Evolutionary conservation across 1,139 yeast species (phyloP).

Genomic region (Debaryomyces singareniensis): DNA sequence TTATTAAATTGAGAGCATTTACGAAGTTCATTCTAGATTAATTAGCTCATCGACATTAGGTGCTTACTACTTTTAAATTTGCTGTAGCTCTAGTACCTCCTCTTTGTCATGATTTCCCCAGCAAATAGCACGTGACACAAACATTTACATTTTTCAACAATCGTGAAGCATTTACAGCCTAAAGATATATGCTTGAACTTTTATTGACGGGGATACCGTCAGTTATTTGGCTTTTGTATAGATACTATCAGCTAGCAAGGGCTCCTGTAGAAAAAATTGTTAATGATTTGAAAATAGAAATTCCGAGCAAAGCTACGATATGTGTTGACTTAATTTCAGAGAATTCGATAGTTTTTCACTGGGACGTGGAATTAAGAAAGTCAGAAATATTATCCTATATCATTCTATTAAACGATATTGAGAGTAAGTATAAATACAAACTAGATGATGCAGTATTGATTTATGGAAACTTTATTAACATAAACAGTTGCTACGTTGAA

Average conservation of each 20-base stretch:
- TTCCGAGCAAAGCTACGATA: conserved; percentile 36
- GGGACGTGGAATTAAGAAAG: conserved; percentile 32
- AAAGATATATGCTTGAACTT: conserved; percentile 33
- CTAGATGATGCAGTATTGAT: background rate
- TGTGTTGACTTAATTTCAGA: conserved; percentile 33
- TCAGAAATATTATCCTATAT: conserved; percentile 32
- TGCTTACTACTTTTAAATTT: too few relatives aligned
- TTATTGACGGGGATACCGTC: conserved; percentile 39
- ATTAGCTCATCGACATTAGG: too few relatives aligned
- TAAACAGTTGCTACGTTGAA: conserved; percentile 27
- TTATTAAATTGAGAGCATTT: too few relatives aligned
- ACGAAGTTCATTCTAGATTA: too few relatives aligned
- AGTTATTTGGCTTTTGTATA: conserved; percentile 35
- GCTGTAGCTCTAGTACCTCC: too few relatives aligned
- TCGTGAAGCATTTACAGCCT: too few relatives aligned
- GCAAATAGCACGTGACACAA: too few relatives aligned
- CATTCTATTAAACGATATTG: conserved; percentile 29
- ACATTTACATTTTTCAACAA: too few relatives aligned
- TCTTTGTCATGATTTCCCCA: too few relatives aligned
- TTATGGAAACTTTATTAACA: too few relatives aligned
- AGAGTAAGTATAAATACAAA: conserved; percentile 10
- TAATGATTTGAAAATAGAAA: conserved; percentile 32
- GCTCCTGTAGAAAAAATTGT: conserved; percentile 34
- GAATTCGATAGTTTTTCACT: conserved; percentile 30
- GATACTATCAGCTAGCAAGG: conserved; percentile 29